Evolutionary conservation across 352 stramenopile species (phyloP), one percentile per base, ranked within the genome.

Genomic region (Blastocystis hominis): DNA sequence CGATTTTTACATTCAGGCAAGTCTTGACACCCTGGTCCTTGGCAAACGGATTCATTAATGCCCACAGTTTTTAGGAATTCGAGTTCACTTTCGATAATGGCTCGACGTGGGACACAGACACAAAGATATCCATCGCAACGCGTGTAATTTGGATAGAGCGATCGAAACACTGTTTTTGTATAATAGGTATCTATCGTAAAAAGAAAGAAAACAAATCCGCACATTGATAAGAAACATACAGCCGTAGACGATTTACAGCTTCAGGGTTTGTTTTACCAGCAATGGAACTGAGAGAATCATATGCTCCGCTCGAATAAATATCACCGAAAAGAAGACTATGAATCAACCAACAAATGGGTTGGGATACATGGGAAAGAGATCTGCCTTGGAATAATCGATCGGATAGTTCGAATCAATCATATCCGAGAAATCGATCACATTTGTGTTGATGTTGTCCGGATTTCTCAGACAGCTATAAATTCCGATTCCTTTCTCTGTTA

Each of bases 281-380:
- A 40, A 84, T 84, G 0, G 36, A 68, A 34, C 30, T n/a, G 15
- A 53, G 50, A 10, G 72, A 50, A 3, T 47, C 20, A 15, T 69
- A n/a, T 15, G 13, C 46, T 15, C 38, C 47, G n/a, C 44, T 20
- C 15, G 72, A 66, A 15, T 50, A 68, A 34, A 84, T 64, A 53
- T 84, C 72, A 13, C 72, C 72, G 38, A 84, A 84, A 3, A 84
- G 72, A 9, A 68, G 20, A 9, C 46, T 72, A 50, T 1, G 10
- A 20, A 6, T 50, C 30, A 72, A 7, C 7, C 24, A 20, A 20
- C 30, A 10, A 34, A 17, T 44, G 6, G 38, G 5, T 6, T 4
- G 5, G 10, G n/a, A 17, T 34, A 72, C 62, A 72, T 42, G 0
- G 72, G 72, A 44, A 69, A 69, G 4, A 64, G 20, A 6, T 54